phyloP scores from a whole-genome alignment of 306 rosid species.

The Pyrus bretschneideri region DNA sequence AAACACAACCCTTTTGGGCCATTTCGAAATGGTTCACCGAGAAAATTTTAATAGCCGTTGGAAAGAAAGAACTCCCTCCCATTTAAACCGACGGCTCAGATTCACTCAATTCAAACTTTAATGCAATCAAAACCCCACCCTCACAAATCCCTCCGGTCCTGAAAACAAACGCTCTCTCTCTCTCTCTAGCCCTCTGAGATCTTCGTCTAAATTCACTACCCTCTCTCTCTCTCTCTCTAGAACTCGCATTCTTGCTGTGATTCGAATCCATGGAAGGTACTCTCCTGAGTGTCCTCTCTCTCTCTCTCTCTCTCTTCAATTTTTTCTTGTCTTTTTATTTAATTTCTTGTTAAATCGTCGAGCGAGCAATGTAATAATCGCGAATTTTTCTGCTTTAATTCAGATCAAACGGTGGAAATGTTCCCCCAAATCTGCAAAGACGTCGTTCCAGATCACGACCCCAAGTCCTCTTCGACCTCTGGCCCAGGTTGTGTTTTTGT shows the following conservation, averaged over 20 bases:
- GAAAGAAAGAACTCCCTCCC: slow-evolving; percentile 1
- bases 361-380: neutral
- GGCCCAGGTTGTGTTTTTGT: slow-evolving; percentile 32
- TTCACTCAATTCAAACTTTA: slow-evolving; percentile 39
- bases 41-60: slow-evolving; percentile 45
- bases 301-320: neutral
- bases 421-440: slow-evolving; percentile 22
- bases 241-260: neutral
- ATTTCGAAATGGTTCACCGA: neutral
- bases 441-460: slow-evolving; percentile 26
- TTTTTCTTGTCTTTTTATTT: neutral
- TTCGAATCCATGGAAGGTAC: slow-evolving; percentile 47
- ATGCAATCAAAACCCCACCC: slow-evolving; percentile 14
- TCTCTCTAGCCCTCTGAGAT: neutral
- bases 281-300: neutral
- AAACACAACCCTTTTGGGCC: no score
- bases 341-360: neutral
- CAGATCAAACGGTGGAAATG: slow-evolving; percentile 46
- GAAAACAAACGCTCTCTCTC: neutral
- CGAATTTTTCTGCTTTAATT: neutral
- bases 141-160: neutral
- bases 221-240: slow-evolving; percentile 14
- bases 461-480: slow-evolving; percentile 26
- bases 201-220: neutral
- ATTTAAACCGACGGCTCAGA: slow-evolving; percentile 16